phyloP scores from a whole-genome alignment of 495 filamentous ascomycete species.

The Hypoxylon trugodes region DNA sequence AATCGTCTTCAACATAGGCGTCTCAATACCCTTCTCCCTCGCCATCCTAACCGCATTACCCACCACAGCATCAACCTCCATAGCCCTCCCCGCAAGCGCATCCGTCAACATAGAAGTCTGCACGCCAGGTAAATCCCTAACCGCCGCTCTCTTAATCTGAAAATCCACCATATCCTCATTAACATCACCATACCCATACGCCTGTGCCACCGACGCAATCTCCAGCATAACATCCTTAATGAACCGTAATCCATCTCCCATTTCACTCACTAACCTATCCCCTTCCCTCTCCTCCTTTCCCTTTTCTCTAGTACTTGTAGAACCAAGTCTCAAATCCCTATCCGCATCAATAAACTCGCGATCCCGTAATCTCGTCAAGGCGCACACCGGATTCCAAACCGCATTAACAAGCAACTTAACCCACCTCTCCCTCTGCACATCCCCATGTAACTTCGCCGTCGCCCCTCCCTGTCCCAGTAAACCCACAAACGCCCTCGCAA shows the following conservation, averaged over 20 bases:
- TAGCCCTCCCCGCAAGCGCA: conserved; percentile 45
- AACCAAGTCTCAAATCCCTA: neutral
- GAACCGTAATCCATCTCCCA: conserved; percentile 44
- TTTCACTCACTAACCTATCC: neutral
- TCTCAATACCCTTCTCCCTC: conserved; percentile 48
- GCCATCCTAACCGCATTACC: conserved; percentile 59
- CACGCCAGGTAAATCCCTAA: conserved; percentile 44
- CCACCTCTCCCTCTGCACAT: conserved; percentile 63
- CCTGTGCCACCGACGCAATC: conserved; percentile 55
- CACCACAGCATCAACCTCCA: conserved; percentile 65
- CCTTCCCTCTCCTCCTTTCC: too few relatives aligned
- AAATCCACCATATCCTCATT: conserved; percentile 47
- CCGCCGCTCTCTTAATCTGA: conserved; percentile 49
- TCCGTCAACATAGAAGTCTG: conserved; percentile 62
- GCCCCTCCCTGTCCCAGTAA: conserved; percentile 51
- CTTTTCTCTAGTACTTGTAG: too few relatives aligned
- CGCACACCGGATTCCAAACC: conserved; percentile 62
- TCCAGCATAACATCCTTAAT: conserved; percentile 60
- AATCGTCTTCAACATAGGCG: conserved; percentile 55
- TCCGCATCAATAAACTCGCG: conserved; percentile 52
- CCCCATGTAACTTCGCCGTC: conserved; percentile 49
- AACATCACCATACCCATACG: conserved; percentile 52
- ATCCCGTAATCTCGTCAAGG: conserved; percentile 56
- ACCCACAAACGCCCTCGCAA: conserved; percentile 47
- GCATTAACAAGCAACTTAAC: conserved; percentile 60